Evolutionary conservation across 177 flowering plant species (phyloP), one percentile per base, ranked within the genome.

Genomic region (Vitis hybrid): DNA sequence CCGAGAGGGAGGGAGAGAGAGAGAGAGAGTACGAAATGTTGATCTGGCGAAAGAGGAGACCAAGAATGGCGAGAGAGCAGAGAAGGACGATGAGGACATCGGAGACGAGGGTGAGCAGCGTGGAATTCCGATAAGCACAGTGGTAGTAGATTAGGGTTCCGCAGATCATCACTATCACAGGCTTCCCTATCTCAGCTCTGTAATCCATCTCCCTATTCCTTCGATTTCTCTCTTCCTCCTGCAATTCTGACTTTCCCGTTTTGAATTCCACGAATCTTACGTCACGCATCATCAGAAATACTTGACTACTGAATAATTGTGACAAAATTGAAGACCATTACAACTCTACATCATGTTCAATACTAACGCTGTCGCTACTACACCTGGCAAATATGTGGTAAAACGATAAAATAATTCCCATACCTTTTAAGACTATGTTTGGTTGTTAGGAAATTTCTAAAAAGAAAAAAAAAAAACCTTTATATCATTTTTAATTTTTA

Each of bases 41-140:
- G 80, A 96, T 75, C 58, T 96, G 98, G 71, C 98, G 97, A 72
- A 96, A 96, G 77, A 96, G 97, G 83, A 96, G 87, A 51, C 97
- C 97, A 63, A 93, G 95, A 55, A 96, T 93, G 75, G 99, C 98
- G 75, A 96, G 92, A 20, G 99, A 96, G 80, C 98, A 96, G 62
- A 93, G 89, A 68, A 96, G 92, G 64, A 96, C 98, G 80, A 96
- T 90, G 78, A 96, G 83, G 69, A 93, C 97, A 66, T 93, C 99
- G 72, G 97, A 83, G 66, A 90, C n/a, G 31, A 96, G 87, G 8
- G 98, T 90, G 58, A 93, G 74, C 18, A 92, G 68, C 61, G 83
- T 87, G 18, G 97, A 87, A 59, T 89, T 86, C n/a, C 97, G 84
- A 68, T 71, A 87, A 0, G 94, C 91, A 70, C 98, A 93, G 84